Percentiles rank a stretch among this genome's conserved stretches.
phyloP scores from a whole-genome alignment of 352 stramenopile genomes.

The Pythium rhizo-oryzae region DNA sequence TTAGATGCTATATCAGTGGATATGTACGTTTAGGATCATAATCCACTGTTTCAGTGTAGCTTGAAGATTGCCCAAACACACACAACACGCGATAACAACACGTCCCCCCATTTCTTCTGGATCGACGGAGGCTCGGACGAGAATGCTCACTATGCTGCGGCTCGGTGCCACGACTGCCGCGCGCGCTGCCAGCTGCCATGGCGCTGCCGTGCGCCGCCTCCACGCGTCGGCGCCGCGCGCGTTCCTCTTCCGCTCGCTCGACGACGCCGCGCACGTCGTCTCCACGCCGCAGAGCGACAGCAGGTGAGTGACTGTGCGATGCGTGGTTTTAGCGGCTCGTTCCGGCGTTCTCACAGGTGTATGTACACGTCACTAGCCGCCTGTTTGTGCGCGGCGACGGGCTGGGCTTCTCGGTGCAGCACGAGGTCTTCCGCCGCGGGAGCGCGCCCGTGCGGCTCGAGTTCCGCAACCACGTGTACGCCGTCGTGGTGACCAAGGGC shows the following conservation, averaged over 20 bases:
- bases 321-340: neutral
- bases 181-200: too few species aligned
- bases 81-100: too few species aligned
- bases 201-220: slow-evolving; percentile 16
- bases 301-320: slow-evolving; percentile 38
- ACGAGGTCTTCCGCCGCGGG: slow-evolving; percentile 54
- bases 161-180: neutral
- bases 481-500: slow-evolving; percentile 67
- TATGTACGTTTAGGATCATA: neutral
- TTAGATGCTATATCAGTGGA: slow-evolving; percentile 9
- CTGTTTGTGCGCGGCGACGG: slow-evolving; percentile 73
- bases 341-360: too few species aligned
- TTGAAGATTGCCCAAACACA: slow-evolving; percentile 31
- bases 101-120: neutral
- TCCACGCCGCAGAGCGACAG: slow-evolving; percentile 54
- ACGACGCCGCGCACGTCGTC: slow-evolving; percentile 51
- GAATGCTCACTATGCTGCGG: neutral
- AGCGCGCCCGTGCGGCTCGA: slow-evolving; percentile 45
- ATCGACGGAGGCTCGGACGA: neutral
- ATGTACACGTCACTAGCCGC: slow-evolving; percentile 32
- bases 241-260: slow-evolving; percentile 60
- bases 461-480: slow-evolving; percentile 82
- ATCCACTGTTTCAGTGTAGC: slow-evolving; percentile 16
- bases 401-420: slow-evolving; percentile 79
- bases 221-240: slow-evolving; percentile 40